These are phyloP conservation scores for Neocucurbitaria cava DNA, from an alignment of 2,329 filamentous ascomycete species.

Conservation along the genomic window DNA sequence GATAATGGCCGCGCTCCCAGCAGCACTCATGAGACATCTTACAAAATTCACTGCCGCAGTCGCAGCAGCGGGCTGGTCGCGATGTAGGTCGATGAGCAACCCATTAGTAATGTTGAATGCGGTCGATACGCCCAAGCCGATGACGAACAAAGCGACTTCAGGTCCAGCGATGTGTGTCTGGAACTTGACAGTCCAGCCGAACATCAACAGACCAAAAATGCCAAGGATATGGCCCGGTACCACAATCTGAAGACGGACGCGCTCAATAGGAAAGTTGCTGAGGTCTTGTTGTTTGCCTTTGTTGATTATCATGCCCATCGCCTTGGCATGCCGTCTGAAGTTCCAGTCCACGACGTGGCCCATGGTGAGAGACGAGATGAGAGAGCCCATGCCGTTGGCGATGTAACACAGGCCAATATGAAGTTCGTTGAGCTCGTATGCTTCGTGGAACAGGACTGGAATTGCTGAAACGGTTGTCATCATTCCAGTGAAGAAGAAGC, in stretches of 20 bases:
- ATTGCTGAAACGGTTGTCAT: conserved; percentile 36
- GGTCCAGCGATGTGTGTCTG: conserved; percentile 50
- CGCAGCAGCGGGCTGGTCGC: conserved; percentile 48
- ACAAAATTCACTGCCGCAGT: conserved; percentile 49
- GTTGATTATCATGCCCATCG: conserved; percentile 67
- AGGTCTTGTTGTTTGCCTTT: conserved; percentile 64
- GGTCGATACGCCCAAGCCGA: conserved; percentile 64
- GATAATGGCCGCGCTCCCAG: conserved; percentile 47
- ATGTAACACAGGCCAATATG: conserved; percentile 43
- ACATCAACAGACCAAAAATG: conserved; percentile 45
- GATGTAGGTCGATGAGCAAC: conserved; percentile 54
- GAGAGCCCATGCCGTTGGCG: conserved; percentile 33
- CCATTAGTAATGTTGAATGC: conserved; percentile 54
- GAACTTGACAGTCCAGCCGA: conserved; percentile 53
- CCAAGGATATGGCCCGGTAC: conserved; percentile 46
- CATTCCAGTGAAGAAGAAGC: conserved; percentile 44
- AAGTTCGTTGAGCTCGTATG: conserved; percentile 39
- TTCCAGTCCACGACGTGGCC: conserved; percentile 70
- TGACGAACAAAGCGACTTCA: conserved; percentile 59
- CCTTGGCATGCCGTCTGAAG: conserved; percentile 70
- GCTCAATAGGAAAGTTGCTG: conserved; percentile 60
- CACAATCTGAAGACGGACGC: conserved; percentile 51
- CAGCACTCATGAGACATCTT: conserved; percentile 48
- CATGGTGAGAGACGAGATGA: conserved; percentile 36
- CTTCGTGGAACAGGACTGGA: conserved; percentile 34